phyloP scores from a whole-genome alignment of 2,329 filamentous ascomycete genomes.

The Plectosphaerella plurivora region DNA sequence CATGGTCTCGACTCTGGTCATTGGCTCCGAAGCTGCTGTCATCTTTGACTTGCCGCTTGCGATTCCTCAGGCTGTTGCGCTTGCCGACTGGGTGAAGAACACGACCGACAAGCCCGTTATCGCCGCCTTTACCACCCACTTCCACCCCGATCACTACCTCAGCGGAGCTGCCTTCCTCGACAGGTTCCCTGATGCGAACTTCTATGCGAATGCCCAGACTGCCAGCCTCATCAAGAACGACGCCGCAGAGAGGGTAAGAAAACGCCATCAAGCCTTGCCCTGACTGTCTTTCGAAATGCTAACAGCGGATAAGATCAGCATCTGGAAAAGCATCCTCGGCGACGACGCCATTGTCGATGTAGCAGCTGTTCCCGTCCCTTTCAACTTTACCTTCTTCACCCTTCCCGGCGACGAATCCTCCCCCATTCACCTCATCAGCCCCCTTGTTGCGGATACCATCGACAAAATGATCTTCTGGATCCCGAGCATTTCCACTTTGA shows the following conservation, averaged over 20 bases:
- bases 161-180: conserved; percentile 6
- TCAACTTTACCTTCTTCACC: conserved; percentile 7
- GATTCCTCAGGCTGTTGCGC: not conserved
- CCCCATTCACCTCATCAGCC: conserved; percentile 4
- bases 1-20: conserved; percentile 6
- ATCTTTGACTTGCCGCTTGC: conserved; percentile 7
- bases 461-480: conserved; percentile 8
- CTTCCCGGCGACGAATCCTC: conserved; percentile 5
- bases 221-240: conserved; percentile 1
- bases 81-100: conserved; percentile 5
- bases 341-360: not conserved
- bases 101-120: conserved; percentile 8
- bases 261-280: no score
- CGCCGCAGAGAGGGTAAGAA: conserved; percentile 1
- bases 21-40: conserved; percentile 5
- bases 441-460: conserved; percentile 5
- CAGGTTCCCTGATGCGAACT: conserved; percentile 5
- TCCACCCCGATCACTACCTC: conserved; percentile 7
- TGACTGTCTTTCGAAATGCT: no score
- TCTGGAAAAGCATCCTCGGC: not conserved
- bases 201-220: conserved; percentile 4
- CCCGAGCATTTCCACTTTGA: conserved; percentile 2
- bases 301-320: not conserved
- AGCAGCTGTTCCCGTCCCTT: conserved; percentile 1
- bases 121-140: conserved; percentile 4